Conservation (phyloP, 768 basidiomycete species). For the Tulasnella calospora region DNA sequence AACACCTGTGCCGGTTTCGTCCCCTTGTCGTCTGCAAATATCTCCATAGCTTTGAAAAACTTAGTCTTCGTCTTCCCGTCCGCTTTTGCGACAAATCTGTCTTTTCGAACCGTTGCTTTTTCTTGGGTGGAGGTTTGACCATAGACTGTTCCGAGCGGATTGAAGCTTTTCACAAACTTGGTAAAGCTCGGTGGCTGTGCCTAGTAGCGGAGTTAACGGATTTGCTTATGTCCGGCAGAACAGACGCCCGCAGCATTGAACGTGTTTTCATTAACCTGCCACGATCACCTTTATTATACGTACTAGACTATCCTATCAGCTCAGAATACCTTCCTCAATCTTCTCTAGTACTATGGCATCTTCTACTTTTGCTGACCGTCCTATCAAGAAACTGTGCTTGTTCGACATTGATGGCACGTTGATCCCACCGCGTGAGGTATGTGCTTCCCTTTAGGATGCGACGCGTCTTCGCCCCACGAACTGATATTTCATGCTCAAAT, state of each 20-base stretch:
- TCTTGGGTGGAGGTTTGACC: neutral
- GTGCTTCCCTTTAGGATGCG: constrained; percentile 20
- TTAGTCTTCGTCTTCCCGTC: neutral
- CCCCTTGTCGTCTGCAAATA: neutral
- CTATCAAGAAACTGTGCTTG: constrained; percentile 60
- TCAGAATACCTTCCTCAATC: neutral
- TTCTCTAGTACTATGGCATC: neutral
- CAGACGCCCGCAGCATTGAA: neutral
- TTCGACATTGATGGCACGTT: constrained; percentile 84
- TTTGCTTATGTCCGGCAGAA: neutral
- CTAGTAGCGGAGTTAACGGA: neutral
- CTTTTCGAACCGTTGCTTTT: neutral
- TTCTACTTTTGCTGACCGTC: constrained; percentile 13
- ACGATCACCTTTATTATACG: neutral
- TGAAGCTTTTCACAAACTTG: neutral
- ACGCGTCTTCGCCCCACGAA: neutral
- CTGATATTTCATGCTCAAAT: neutral
- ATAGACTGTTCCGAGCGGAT: neutral
- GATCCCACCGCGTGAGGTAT: constrained; percentile 60
- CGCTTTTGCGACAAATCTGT: neutral
- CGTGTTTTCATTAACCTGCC: neutral
- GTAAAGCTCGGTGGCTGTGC: constrained; percentile 6
- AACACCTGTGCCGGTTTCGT: neutral
- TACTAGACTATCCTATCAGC: neutral
- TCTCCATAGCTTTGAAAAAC: neutral